phyloP scores from a whole-genome alignment of 2,329 filamentous ascomycete species.

The Chaetomium sp. region DNA sequence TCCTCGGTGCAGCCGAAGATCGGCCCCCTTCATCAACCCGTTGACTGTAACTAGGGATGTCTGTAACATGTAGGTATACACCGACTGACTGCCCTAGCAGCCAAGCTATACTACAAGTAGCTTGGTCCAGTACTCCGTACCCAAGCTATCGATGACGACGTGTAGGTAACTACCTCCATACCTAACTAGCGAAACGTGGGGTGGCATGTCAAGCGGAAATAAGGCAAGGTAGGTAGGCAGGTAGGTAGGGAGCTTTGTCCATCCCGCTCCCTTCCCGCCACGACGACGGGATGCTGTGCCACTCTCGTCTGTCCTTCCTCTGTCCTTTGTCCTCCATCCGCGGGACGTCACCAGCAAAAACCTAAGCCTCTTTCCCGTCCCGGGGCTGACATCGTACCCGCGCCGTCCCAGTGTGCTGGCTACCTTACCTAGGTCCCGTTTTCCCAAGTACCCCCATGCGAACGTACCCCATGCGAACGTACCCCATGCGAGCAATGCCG shows the following conservation, averaged over 20 bases:
- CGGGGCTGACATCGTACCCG: constrained; percentile 6
- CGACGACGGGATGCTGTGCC: constrained; percentile 11
- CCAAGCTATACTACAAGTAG: neutral
- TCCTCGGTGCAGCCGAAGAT: neutral
- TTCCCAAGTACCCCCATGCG: neutral
- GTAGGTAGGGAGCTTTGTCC: neutral
- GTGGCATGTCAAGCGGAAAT: neutral
- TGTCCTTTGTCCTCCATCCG: constrained; percentile 1
- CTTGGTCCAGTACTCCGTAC: neutral
- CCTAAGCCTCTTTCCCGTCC: neutral
- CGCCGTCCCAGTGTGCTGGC: neutral
- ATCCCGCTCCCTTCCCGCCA: constrained; percentile 3
- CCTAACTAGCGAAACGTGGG: constrained; percentile 3
- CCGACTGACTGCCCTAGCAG: neutral
- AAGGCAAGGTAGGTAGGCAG: neutral
- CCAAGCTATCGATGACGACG: neutral
- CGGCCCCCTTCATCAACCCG: neutral
- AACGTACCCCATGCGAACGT: too few relatives aligned
- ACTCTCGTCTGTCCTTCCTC: constrained; percentile 5
- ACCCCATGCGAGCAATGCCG: neutral
- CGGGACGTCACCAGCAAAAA: neutral
- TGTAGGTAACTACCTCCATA: too few relatives aligned
- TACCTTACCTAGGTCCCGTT: too few relatives aligned
- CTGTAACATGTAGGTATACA: neutral
- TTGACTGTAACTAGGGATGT: neutral